Evolutionary conservation across 805 yeast genomes (phyloP), one percentile per base, ranked within the genome.

Genomic region (Cyberlindnera subsufficiens): DNA sequence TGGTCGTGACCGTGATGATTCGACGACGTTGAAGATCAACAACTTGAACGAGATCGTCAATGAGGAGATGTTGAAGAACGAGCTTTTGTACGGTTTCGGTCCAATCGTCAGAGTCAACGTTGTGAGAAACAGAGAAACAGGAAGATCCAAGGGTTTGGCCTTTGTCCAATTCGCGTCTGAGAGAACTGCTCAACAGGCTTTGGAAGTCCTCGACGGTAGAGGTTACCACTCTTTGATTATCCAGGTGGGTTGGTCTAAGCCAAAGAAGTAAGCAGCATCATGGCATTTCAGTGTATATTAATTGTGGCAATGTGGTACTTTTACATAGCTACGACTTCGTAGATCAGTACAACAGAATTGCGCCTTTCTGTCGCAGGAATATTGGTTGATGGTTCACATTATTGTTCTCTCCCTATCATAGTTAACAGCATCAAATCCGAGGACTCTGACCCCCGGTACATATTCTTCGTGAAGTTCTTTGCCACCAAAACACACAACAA

Each of bases 141-240:
- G 96, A 52, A 83, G 82, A 66, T 86, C 96, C 36, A 85, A 88
- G 69, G 99, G 99, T 60, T 80, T 91, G 66, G 98, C 98, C 6
- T 93, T 87, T 66, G 95, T 90, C 52, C 82, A 91, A 47, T 86
- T 86, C 64, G 77, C 74, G 46, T 74, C 80, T 43, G 79, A 79
- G 59, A 64, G 66, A 44, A 70, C 68, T 53, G 99, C 98, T 35
- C 82, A 85, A 66, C 65, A 63, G 52, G 98, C 96, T 40, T 71
- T 84, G 67, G 80, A 84, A 49, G 62, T 63, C 49, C 75, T 89
- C 66, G 75, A 93, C 64, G 96, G 97, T 59, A 84, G 80, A 72
- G 96, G 97, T 75, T 85, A 84, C 76, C 86, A 84, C 77, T 85
- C 82, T 59, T 74, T 91, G 77, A 89, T 91, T 62, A 72, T 85